Evolutionary conservation across 2,329 filamentous ascomycete genomes (phyloP).

Genomic region (Trichoderma sp.): DNA sequence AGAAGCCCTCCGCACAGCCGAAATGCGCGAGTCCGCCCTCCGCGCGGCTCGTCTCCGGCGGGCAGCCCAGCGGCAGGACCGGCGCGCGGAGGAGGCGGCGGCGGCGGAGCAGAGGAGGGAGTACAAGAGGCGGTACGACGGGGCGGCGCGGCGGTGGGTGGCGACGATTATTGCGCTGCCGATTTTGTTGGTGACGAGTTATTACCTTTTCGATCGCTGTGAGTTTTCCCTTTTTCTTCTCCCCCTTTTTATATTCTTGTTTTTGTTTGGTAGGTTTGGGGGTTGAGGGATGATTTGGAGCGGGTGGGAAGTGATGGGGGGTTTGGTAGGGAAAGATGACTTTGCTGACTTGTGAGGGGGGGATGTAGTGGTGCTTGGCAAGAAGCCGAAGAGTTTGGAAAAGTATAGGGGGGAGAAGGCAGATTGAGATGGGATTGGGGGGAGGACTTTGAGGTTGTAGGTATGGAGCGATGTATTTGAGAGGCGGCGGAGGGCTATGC

Average conservation of each 20-base stretch:
- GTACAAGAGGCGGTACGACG: constrained; percentile 49
- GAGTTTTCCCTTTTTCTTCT: constrained; percentile 35
- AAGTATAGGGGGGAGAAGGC: constrained; percentile 15
- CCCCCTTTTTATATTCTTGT: not conserved
- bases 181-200: constrained; percentile 58
- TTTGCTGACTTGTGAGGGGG: not conserved
- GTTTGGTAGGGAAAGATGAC: too few relatives aligned
- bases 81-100: constrained; percentile 31
- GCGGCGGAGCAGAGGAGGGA: constrained; percentile 37
- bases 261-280: not conserved
- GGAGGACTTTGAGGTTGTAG: too few relatives aligned
- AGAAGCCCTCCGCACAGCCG: constrained; percentile 32
- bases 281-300: not conserved
- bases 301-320: not conserved
- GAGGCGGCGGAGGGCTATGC: too few relatives aligned
- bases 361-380: constrained; percentile 39
- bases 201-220: constrained; percentile 56
- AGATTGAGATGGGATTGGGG: too few relatives aligned
- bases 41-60: constrained; percentile 33
- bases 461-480: too few relatives aligned
- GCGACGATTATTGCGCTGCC: constrained; percentile 55
- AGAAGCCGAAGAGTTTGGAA: constrained; percentile 37
- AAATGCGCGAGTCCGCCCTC: constrained; percentile 33
- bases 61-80: constrained; percentile 29
- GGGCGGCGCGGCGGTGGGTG: constrained; percentile 50